Conservation (phyloP, 2,329 filamentous ascomycete species). For the Hirsutella thompsonii region DNA sequence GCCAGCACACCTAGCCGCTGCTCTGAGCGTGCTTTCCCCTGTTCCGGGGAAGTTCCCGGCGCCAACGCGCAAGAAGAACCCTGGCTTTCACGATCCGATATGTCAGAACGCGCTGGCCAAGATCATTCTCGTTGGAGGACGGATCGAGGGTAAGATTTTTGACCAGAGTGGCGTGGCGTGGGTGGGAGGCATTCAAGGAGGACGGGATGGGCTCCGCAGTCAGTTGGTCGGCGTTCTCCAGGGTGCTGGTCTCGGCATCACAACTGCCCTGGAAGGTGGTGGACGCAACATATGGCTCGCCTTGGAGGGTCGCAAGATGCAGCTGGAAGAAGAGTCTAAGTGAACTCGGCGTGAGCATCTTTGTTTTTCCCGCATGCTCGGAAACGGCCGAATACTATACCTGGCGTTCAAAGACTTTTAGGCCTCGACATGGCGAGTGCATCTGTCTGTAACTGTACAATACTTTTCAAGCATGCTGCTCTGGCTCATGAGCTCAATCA, state of each 20-base stretch:
- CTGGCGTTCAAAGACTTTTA: too few species aligned
- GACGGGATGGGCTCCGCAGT: slow-evolving; percentile 65
- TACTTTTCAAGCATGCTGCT: too few species aligned
- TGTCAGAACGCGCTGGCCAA: slow-evolving; percentile 80
- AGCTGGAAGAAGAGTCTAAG: slow-evolving; percentile 52
- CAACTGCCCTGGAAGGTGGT: slow-evolving; percentile 66
- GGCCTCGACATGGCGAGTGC: too few species aligned
- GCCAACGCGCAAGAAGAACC: slow-evolving; percentile 61
- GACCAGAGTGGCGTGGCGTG: slow-evolving; percentile 56
- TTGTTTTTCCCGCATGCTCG: too few species aligned
- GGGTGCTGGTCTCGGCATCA: slow-evolving; percentile 64
- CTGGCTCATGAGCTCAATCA: too few species aligned
- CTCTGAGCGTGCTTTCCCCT: slow-evolving; percentile 66
- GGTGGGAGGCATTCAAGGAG: slow-evolving; percentile 66
- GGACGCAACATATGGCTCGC: slow-evolving; percentile 77
- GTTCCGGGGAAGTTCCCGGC: slow-evolving; percentile 61
- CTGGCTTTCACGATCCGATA: slow-evolving; percentile 65
- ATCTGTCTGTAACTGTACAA: too few species aligned
- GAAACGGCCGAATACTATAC: too few species aligned
- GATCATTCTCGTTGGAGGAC: slow-evolving; percentile 71
- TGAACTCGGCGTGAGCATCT: too few species aligned
- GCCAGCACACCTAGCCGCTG: slow-evolving; percentile 71
- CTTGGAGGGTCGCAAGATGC: slow-evolving; percentile 66
- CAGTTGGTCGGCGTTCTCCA: slow-evolving; percentile 76
- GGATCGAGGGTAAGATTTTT: slow-evolving; percentile 76